phyloP scores from a whole-genome alignment of 768 basidiomycete genomes.

The Cyclocybe aegerita region DNA sequence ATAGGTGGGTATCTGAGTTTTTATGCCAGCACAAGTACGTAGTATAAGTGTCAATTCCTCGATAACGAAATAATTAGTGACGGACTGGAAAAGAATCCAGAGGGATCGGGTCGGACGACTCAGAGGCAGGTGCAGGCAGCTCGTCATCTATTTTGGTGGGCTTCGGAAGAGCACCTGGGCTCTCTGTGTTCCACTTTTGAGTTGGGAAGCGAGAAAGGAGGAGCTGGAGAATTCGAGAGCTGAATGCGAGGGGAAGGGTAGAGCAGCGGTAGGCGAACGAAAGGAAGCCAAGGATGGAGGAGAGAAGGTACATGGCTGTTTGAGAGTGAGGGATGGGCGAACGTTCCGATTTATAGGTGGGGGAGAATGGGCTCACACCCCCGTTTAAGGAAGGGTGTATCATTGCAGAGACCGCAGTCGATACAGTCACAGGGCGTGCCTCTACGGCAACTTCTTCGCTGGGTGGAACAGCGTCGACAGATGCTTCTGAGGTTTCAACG shows the following conservation, averaged over 20 bases:
- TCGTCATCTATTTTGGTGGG: neutral
- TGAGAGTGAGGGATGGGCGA: conserved; percentile 15
- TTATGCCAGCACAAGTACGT: conserved; percentile 39
- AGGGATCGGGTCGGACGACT: conserved; percentile 26
- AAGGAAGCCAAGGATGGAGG: conserved; percentile 42
- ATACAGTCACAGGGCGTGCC: conserved; percentile 47
- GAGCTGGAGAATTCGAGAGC: conserved; percentile 37
- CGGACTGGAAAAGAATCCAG: conserved; percentile 48
- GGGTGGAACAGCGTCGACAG: conserved; percentile 52
- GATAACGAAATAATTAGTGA: conserved; percentile 40
- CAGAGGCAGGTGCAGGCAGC: conserved; percentile 8
- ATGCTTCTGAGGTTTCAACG: conserved; percentile 26
- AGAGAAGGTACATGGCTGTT: conserved; percentile 31
- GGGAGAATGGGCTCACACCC: neutral
- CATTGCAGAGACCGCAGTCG: conserved; percentile 45
- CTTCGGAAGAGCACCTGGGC: conserved; percentile 5
- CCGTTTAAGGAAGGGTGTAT: conserved; percentile 5
- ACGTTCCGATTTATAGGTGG: conserved; percentile 13
- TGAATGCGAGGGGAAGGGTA: conserved; percentile 48
- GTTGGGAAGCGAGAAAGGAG: conserved; percentile 22
- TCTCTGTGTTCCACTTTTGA: conserved; percentile 18
- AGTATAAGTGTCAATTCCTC: conserved; percentile 32
- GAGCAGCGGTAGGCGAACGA: conserved; percentile 49
- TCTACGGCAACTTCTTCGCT: conserved; percentile 47
- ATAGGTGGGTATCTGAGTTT: conserved; percentile 29